Base-by-base conservation (phyloP, 495 filamentous ascomycete species). In the Talaromyces proteolyticus region DNA sequence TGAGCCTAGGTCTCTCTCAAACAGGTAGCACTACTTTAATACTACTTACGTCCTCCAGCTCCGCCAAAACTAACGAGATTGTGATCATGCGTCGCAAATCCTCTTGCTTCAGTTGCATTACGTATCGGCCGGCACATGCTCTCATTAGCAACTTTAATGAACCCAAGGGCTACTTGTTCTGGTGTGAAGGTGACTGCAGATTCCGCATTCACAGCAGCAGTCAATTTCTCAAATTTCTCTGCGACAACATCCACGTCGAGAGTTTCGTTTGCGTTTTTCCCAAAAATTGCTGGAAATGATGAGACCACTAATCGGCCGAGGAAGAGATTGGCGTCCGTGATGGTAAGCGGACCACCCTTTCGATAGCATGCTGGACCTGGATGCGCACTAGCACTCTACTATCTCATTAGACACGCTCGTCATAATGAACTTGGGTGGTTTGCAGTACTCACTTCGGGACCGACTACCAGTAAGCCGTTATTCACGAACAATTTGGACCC, bases 361-460 rank as follows among this genome's bases (percentile, higher is more conserved):
- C 92, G 77, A 68, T 98, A 98, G 58, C 92, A 98, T 3, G 88
- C 91, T 7, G 92, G 93, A 3, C 47, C 67, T 24, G 59, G 58
- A 36, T 56, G 47, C 11, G 54, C 56, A 6, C 53, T 84, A 0
- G 91, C 92, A 2, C 44, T 55, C 25, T 41, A 41, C 16, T 17
- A 17, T 41, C 10, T 17, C 14, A 20, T n/a, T 41, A 41, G 12
- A 14, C 2, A 16, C 14, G 16, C 18, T 14, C 7, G 2, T 3
- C 38, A 10, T n/a, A 41, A 16, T 3, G 14, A 41, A 17, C 7
- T 7, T 40, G n/a, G 38, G 6, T 7, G 18, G 38, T 17, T 45
- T 45, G 41, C 12, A 10, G n/a, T 1, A 2, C 85, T 89, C 23
- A 47, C 45, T 44, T 69, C 62, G 4, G 67, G 69, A 3, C 69